phyloP scores from a whole-genome alignment of 2,329 filamentous ascomycete genomes.

The Xylariaceae sp. region DNA sequence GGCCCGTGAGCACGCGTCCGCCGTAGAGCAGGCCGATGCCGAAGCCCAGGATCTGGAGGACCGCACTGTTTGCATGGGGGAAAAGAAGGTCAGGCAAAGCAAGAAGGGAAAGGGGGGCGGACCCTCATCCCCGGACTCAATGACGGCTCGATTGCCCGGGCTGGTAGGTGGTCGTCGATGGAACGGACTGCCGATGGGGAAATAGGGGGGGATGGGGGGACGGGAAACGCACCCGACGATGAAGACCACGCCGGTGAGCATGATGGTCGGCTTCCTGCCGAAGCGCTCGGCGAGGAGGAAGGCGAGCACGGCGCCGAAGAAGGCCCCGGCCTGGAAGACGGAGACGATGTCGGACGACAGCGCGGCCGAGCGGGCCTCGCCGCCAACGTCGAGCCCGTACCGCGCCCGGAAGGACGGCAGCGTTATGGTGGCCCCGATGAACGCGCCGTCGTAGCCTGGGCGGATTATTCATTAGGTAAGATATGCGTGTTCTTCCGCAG shows the following conservation, averaged over 20 bases:
- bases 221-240: too few relatives aligned
- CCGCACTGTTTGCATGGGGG: background rate
- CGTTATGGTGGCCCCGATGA: slow-evolving; percentile 59
- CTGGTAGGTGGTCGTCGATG: too few relatives aligned
- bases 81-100: too few relatives aligned
- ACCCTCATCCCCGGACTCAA: too few relatives aligned
- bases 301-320: slow-evolving; percentile 57
- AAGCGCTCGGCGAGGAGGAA: slow-evolving; percentile 52
- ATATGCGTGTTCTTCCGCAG: too few relatives aligned
- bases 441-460: slow-evolving; percentile 40
- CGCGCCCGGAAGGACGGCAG: slow-evolving; percentile 54
- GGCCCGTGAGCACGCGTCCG: slow-evolving; percentile 37
- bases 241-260: slow-evolving; percentile 44
- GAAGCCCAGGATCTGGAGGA: background rate
- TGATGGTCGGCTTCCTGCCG: slow-evolving; percentile 46
- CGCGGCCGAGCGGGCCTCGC: slow-evolving; percentile 34
- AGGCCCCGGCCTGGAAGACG: slow-evolving; percentile 61
- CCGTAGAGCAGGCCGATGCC: slow-evolving; percentile 20
- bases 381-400: slow-evolving; percentile 46
- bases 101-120: too few relatives aligned
- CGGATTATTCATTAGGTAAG: too few relatives aligned
- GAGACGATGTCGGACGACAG: slow-evolving; percentile 59
- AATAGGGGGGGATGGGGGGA: too few relatives aligned
- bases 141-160: too few relatives aligned
- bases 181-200: too few relatives aligned